Conservation (phyloP, 305 asterid genomes). For the Plantago rigida region DNA sequence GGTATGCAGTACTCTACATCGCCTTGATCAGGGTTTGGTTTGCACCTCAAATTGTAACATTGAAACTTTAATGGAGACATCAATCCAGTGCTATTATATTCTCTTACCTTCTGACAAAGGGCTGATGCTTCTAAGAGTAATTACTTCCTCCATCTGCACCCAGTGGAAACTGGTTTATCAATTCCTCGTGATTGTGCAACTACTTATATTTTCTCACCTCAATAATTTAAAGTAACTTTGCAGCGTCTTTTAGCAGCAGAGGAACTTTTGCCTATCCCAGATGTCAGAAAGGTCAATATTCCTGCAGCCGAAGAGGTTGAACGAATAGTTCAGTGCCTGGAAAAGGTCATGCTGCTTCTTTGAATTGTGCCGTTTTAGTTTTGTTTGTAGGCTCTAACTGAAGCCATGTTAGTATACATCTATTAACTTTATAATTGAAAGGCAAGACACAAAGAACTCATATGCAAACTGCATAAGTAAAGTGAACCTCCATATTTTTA, state of each 20-base stretch:
- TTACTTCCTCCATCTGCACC: slow-evolving; percentile 10
- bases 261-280: slow-evolving; percentile 64
- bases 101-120: slow-evolving; percentile 84
- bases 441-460: neutral
- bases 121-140: slow-evolving; percentile 88
- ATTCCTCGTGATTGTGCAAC: neutral
- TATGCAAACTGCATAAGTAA: neutral
- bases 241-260: slow-evolving; percentile 88
- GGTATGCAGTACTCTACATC: slow-evolving; percentile 55
- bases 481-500: neutral
- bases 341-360: slow-evolving; percentile 41
- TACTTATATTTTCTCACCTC: neutral
- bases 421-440: slow-evolving; percentile 13
- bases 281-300: slow-evolving; percentile 33
- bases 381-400: slow-evolving; percentile 17
- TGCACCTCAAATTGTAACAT: slow-evolving; percentile 73
- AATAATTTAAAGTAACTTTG: slow-evolving; percentile 21
- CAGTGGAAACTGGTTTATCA: neutral
- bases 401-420: neutral
- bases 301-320: slow-evolving; percentile 45
- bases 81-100: slow-evolving; percentile 68
- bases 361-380: slow-evolving; percentile 10
- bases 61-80: slow-evolving; percentile 59
- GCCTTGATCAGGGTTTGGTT: slow-evolving; percentile 85
- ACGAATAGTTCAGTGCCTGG: slow-evolving; percentile 53